Percentiles rank a stretch among this genome's conserved stretches.
Evolutionary conservation across 2,329 filamentous ascomycete genomes (phyloP).

Genomic region (Stachybotrys elegans): DNA sequence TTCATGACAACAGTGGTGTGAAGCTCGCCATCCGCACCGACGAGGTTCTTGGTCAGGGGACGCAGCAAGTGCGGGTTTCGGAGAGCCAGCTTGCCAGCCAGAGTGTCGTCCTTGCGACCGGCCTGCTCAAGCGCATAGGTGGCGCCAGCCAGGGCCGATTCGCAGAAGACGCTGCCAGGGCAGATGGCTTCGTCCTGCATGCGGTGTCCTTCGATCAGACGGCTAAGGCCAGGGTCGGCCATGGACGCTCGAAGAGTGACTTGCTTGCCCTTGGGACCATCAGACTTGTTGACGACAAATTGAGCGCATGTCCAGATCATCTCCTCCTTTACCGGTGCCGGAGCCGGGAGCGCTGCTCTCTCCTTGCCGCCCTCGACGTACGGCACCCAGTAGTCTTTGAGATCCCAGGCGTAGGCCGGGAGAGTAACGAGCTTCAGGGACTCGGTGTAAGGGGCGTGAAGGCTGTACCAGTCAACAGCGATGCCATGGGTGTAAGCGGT

Average conservation of each 20-base stretch:
- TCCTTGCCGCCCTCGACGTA: slow-evolving; percentile 36
- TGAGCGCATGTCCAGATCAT: background rate
- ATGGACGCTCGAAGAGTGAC: background rate
- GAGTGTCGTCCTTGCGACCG: background rate
- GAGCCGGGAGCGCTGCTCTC: background rate
- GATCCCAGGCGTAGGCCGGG: slow-evolving; percentile 64
- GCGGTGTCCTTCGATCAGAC: background rate
- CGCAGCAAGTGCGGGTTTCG: background rate
- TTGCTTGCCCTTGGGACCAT: background rate
- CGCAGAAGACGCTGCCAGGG: background rate
- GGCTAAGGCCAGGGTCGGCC: background rate
- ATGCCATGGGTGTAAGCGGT: slow-evolving; percentile 52
- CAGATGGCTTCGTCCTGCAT: background rate
- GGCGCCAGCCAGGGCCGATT: background rate
- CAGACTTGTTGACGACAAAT: background rate
- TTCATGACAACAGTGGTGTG: background rate
- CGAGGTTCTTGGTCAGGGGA: background rate
- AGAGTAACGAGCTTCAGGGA: slow-evolving; percentile 48
- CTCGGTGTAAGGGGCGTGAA: slow-evolving; percentile 28
- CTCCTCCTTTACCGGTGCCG: background rate
- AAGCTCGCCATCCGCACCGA: background rate
- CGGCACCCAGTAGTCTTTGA: slow-evolving; percentile 62
- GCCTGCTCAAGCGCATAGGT: background rate
- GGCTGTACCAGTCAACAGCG: background rate
- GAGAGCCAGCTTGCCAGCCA: background rate